These are phyloP conservation scores for Trichosporon faecale DNA, from an alignment of 1,284 basidiomycete genomes.

Conservation along the genomic window DNA sequence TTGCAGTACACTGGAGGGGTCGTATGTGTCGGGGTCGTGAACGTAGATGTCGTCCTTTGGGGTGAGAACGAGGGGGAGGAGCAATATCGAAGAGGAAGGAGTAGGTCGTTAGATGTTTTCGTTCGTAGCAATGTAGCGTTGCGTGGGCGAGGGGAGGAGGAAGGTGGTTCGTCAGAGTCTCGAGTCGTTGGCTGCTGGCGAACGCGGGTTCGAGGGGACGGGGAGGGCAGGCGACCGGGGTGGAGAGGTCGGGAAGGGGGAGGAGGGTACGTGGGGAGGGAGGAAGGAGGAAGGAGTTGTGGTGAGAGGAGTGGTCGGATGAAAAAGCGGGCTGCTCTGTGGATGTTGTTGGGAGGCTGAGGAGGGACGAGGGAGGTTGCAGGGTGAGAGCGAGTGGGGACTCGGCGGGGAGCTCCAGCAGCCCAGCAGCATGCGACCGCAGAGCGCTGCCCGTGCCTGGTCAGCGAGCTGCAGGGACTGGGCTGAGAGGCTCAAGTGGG, in stretches of 20 bases:
- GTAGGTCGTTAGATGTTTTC: neutral
- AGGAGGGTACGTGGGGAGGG: neutral
- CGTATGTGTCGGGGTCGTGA: neutral
- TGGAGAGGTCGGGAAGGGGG: neutral
- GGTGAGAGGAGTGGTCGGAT: neutral
- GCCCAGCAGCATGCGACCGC: no score
- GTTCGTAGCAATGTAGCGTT: neutral
- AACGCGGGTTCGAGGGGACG: neutral
- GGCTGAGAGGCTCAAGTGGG: no score
- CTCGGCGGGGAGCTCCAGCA: no score
- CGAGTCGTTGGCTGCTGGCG: neutral
- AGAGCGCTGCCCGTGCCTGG: no score
- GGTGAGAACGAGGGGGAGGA: neutral
- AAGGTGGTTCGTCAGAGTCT: neutral
- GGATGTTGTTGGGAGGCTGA: slow-evolving; percentile 1
- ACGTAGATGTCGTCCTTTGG: neutral
- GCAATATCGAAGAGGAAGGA: neutral
- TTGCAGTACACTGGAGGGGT: neutral
- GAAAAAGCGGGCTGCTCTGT: neutral
- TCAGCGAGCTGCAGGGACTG: no score
- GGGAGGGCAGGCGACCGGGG: neutral
- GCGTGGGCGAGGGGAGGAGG: neutral
- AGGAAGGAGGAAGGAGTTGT: neutral
- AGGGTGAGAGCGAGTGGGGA: no score
- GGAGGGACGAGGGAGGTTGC: neutral